A percentile compares a stretch with the other conserved stretches of the same genome.
phyloP scores from a whole-genome alignment of 1,139 yeast genomes.

The Barnettozyma hawaiiensis region DNA sequence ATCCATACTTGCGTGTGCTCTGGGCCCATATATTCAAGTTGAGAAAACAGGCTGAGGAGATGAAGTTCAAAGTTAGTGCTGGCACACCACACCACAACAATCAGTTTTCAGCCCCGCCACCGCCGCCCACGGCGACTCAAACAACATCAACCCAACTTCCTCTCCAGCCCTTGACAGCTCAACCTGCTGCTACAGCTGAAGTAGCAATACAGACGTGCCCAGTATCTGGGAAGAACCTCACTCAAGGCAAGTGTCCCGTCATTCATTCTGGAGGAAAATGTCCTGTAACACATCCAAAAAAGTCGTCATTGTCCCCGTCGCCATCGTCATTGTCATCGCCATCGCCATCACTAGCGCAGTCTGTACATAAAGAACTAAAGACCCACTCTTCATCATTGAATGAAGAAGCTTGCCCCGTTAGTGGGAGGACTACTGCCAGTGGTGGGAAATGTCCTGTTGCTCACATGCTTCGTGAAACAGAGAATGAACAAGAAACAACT shows the following conservation, averaged over 20 bases:
- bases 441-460: conserved; percentile 25
- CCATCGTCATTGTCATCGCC: conserved; percentile 1
- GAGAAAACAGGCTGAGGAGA: conserved; percentile 36
- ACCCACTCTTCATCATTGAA: neutral
- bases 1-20: conserved; percentile 42
- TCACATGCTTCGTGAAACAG: conserved; percentile 12
- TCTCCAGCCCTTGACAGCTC: neutral
- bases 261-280: conserved; percentile 10
- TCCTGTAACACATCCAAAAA: conserved; percentile 8
- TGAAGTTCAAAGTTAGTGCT: conserved; percentile 14
- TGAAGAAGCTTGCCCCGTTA: conserved; percentile 18
- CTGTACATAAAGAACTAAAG: neutral
- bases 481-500: neutral
- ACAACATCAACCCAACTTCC: neutral
- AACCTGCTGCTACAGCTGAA: neutral
- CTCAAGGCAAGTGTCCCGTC: conserved; percentile 17
- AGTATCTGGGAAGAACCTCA: conserved; percentile 13
- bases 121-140: neutral
- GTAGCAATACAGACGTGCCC: conserved; percentile 9
- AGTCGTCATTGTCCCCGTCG: no score
- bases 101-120: conserved; percentile 1
- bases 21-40: conserved; percentile 48
- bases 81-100: neutral
- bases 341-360: conserved; percentile 6
- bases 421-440: conserved; percentile 14